These are phyloP conservation scores for Phytophthora vignae DNA, from an alignment of 352 stramenopile genomes.

Conservation along the genomic window DNA sequence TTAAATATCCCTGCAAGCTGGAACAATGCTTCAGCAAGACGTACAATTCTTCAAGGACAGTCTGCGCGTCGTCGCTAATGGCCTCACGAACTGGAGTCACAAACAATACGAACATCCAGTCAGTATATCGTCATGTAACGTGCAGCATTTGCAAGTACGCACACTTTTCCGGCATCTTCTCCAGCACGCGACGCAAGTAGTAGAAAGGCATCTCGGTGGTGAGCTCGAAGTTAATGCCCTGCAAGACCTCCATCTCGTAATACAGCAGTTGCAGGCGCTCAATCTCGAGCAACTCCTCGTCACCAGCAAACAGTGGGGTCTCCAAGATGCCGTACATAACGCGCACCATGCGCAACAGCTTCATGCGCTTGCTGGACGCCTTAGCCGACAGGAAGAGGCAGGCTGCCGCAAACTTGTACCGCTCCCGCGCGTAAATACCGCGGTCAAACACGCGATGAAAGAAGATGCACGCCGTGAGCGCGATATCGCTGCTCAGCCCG, in stretches of 20 bases:
- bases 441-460: slow-evolving; percentile 86
- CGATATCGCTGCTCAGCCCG: slow-evolving; percentile 71
- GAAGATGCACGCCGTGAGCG: slow-evolving; percentile 77
- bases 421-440: slow-evolving; percentile 80
- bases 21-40: slow-evolving; percentile 13
- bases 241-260: slow-evolving; percentile 87
- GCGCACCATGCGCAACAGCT: slow-evolving; percentile 85
- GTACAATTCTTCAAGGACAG: slow-evolving; percentile 74
- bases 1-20: background rate
- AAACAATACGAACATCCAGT: slow-evolving; percentile 4
- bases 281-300: slow-evolving; percentile 88
- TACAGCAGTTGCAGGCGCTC: slow-evolving; percentile 86
- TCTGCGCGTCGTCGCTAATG: slow-evolving; percentile 59
- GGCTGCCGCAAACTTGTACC: slow-evolving; percentile 85
- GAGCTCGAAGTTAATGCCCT: slow-evolving; percentile 84
- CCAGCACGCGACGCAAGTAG: slow-evolving; percentile 63
- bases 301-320: slow-evolving; percentile 65
- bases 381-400: slow-evolving; percentile 87
- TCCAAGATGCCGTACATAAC: slow-evolving; percentile 90
- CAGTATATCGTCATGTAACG: background rate
- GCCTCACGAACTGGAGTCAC: slow-evolving; percentile 52
- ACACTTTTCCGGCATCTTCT: slow-evolving; percentile 85
- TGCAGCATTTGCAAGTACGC: slow-evolving; percentile 7
- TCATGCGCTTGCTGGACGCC: slow-evolving; percentile 88
- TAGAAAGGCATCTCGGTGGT: slow-evolving; percentile 84